Conservation (phyloP, 1,284 basidiomycete species). For the Apiotrichum mycotoxinovorans region DNA sequence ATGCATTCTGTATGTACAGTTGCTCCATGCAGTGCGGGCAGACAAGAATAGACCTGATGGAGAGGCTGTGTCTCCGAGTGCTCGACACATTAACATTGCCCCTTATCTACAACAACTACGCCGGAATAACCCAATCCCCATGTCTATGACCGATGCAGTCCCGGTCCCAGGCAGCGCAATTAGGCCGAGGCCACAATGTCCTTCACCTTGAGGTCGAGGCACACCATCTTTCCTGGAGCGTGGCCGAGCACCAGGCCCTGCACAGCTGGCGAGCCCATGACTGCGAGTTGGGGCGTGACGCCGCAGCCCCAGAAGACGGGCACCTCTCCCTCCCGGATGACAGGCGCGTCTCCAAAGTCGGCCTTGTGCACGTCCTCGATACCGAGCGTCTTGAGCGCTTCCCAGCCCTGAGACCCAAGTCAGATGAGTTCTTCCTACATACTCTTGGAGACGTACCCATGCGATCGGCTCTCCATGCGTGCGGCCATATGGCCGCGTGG, state of each 20-base stretch:
- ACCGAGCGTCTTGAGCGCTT: slow-evolving; percentile 29
- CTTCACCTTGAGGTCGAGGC: slow-evolving; percentile 25
- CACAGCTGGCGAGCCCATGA: slow-evolving; percentile 24
- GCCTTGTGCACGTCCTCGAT: slow-evolving; percentile 29
- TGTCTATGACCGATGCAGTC: too few species aligned
- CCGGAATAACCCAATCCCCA: too few species aligned
- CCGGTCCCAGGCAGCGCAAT: too few species aligned
- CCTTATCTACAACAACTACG: too few species aligned
- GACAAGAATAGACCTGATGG: too few species aligned
- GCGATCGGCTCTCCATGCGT: slow-evolving; percentile 43
- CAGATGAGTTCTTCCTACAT: too few species aligned
- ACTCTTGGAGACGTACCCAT: slow-evolving; percentile 17
- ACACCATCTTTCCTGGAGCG: slow-evolving; percentile 38
- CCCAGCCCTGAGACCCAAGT: slow-evolving; percentile 22
- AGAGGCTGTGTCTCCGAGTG: background rate
- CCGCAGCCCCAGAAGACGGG: slow-evolving; percentile 45
- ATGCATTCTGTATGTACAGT: too few species aligned
- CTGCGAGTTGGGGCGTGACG: slow-evolving; percentile 35
- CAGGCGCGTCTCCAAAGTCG: slow-evolving; percentile 33
- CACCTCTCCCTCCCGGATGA: slow-evolving; percentile 32
- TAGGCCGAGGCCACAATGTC: background rate
- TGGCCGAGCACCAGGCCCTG: slow-evolving; percentile 31
- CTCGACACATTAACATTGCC: background rate
- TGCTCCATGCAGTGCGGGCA: too few species aligned
- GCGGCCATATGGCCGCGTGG: slow-evolving; percentile 28